Conservation (phyloP, 2,329 filamentous ascomycete genomes). For the Nothophaeocryptopus gaeumannii region DNA sequence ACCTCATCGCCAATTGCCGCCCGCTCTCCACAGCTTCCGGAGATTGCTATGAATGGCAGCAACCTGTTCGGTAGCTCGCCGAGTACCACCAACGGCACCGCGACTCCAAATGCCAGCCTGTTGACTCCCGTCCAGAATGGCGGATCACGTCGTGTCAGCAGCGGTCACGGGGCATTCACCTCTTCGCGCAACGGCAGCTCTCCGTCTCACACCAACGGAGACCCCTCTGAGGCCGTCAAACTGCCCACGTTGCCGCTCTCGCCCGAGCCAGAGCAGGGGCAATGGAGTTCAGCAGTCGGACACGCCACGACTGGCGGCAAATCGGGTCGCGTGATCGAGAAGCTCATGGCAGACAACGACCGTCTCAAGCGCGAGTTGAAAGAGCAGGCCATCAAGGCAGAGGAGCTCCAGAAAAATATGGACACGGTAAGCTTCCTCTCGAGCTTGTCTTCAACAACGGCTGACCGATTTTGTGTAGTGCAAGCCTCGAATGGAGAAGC, state of each 20-base stretch:
- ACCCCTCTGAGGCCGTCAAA: constrained; percentile 4
- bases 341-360: constrained; percentile 77
- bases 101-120: constrained; percentile 9
- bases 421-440: constrained; percentile 43
- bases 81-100: constrained; percentile 1
- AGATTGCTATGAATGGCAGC: constrained; percentile 19
- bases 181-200: constrained; percentile 8
- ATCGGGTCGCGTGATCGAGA: constrained; percentile 75
- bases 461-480: constrained; percentile 32
- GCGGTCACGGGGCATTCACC: not conserved
- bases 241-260: constrained; percentile 16
- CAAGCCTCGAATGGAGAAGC: constrained; percentile 68
- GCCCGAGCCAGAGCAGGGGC: constrained; percentile 12
- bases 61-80: constrained; percentile 9
- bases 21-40: constrained; percentile 10
- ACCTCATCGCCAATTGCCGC: constrained; percentile 2
- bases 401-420: constrained; percentile 68
- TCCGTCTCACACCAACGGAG: constrained; percentile 14
- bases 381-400: constrained; percentile 49
- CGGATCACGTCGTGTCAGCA: constrained; percentile 15
- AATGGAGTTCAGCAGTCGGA: constrained; percentile 66
- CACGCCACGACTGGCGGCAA: constrained; percentile 62
- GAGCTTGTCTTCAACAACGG: no score
- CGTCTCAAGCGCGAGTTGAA: constrained; percentile 65
- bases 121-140: constrained; percentile 20